Conservation (phyloP, 1,284 basidiomycete species). For the Pseudozyma hubeiensis region DNA sequence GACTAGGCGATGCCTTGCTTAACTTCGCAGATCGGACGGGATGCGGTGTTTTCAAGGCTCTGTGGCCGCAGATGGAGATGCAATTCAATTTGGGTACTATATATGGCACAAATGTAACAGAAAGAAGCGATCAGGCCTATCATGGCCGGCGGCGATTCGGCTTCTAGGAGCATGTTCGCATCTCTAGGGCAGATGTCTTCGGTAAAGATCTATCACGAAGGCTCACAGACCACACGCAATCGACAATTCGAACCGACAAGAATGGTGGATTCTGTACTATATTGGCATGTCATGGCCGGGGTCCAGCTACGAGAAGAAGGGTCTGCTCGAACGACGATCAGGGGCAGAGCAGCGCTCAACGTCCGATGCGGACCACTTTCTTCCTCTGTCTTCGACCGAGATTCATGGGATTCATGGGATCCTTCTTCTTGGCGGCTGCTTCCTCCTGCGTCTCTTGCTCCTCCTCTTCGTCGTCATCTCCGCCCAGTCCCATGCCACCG, state of each 20-base stretch:
- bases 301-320: neutral
- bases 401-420: conserved; percentile 44
- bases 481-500: conserved; percentile 61
- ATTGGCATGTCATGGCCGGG: too few species aligned
- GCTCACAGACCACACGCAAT: too few species aligned
- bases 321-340: neutral
- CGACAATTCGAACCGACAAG: too few species aligned
- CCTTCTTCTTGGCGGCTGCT: conserved; percentile 48
- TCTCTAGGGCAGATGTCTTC: too few species aligned
- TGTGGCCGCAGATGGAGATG: conserved; percentile 77
- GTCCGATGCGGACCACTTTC: conserved; percentile 63
- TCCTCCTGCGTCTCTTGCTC: conserved; percentile 36
- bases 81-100: too few species aligned
- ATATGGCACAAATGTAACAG: too few species aligned
- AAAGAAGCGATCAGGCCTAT: too few species aligned
- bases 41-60: conserved; percentile 83
- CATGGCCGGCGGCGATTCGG: too few species aligned
- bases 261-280: too few species aligned
- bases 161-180: too few species aligned
- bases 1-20: conserved; percentile 82
- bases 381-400: conserved; percentile 61
- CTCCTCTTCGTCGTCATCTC: conserved; percentile 61
- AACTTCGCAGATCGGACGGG: conserved; percentile 83
- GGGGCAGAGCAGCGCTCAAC: conserved; percentile 28
- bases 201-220: too few species aligned